Evolutionary conservation across 108 stramenopile genomes (phyloP).

Genomic region (Nannochloropsis salina): DNA sequence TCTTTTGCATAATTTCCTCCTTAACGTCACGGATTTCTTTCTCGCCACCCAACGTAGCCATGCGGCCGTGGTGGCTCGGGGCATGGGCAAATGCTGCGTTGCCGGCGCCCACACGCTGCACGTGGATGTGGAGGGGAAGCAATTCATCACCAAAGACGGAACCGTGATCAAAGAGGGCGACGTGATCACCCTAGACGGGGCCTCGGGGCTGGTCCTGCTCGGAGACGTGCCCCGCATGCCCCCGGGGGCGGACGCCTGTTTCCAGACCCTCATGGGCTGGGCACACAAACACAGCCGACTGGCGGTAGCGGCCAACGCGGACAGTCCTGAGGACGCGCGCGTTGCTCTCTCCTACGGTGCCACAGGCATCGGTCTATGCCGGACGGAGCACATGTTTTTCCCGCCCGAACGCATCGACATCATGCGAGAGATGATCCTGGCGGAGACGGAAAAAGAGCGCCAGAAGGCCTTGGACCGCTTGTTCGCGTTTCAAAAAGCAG

Average conservation of each 20-base stretch:
- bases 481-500: constrained; percentile 57
- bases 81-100: constrained; percentile 84
- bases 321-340: constrained; percentile 67
- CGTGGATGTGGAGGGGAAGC: constrained; percentile 59
- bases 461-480: constrained; percentile 56
- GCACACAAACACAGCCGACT: constrained; percentile 63
- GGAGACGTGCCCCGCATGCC: constrained; percentile 33
- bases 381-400: constrained; percentile 84
- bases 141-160: constrained; percentile 57
- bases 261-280: constrained; percentile 53
- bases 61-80: constrained; percentile 77
- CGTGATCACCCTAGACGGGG: constrained; percentile 67
- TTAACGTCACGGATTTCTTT: neutral
- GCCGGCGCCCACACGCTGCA: constrained; percentile 66
- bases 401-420: constrained; percentile 63
- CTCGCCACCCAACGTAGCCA: constrained; percentile 41
- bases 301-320: constrained; percentile 72
- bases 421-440: constrained; percentile 71
- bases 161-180: constrained; percentile 65
- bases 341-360: constrained; percentile 66
- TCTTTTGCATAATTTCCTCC: neutral
- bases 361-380: constrained; percentile 72
- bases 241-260: constrained; percentile 47
- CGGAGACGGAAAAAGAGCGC: constrained; percentile 44
- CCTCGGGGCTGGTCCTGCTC: constrained; percentile 64